Conservation (phyloP, 2,329 filamentous ascomycete species). For the Leptographium flavum region DNA sequence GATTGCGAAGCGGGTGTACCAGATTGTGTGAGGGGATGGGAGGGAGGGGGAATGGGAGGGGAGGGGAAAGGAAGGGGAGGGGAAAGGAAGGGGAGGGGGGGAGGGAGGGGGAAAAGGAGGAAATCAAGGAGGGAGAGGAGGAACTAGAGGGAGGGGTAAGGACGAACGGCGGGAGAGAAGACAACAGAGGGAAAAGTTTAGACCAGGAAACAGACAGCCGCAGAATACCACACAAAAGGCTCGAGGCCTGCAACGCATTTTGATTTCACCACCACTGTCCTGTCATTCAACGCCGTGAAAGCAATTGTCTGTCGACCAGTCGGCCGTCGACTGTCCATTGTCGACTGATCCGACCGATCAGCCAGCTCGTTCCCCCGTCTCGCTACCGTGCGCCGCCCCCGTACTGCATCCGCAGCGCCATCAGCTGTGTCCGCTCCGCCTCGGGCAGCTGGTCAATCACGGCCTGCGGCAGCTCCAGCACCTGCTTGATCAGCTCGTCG, state of each 20-base stretch:
- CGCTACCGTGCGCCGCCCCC: constrained; percentile 6
- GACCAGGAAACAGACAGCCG: too few relatives aligned
- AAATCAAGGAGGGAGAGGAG: not conserved
- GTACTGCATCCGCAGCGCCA: constrained; percentile 44
- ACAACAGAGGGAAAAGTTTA: too few relatives aligned
- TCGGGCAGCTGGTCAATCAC: constrained; percentile 69
- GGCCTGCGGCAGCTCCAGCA: constrained; percentile 66
- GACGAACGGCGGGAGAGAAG: too few relatives aligned
- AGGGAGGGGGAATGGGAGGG: not conserved
- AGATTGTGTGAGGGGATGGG: constrained; percentile 46
- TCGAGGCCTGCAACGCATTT: too few relatives aligned
- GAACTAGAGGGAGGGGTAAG: not conserved
- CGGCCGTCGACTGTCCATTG: too few relatives aligned
- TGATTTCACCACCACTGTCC: too few relatives aligned
- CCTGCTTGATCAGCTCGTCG: constrained; percentile 63
- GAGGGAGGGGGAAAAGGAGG: not conserved
- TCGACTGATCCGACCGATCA: not conserved
- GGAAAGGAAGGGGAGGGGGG: not conserved
- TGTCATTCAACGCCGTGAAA: not conserved
- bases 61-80: not conserved
- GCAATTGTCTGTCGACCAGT: too few relatives aligned
- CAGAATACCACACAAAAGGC: too few relatives aligned
- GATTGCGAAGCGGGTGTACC: constrained; percentile 72
- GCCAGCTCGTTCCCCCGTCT: too few relatives aligned
- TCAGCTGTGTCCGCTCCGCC: constrained; percentile 62